phyloP scores from a whole-genome alignment of 73 alveolate species.

The Tetrahymena malaccensis region DNA sequence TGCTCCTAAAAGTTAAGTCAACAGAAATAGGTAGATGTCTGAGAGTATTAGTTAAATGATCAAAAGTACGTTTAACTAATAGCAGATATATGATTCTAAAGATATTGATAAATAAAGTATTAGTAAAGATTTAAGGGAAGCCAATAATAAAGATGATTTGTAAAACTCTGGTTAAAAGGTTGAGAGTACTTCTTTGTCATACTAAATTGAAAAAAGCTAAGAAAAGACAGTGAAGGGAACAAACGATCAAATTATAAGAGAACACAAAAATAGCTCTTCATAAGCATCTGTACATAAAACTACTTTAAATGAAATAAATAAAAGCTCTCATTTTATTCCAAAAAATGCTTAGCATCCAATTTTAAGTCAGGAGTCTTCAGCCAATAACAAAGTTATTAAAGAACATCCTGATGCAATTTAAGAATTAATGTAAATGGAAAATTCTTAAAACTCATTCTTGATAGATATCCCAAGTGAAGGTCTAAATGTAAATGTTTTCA shows the following conservation, averaged over 20 bases:
- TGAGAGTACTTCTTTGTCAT: neutral
- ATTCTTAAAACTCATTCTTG: neutral
- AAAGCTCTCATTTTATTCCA: neutral
- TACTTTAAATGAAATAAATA: neutral
- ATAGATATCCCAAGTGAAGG: neutral
- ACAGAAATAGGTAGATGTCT: neutral
- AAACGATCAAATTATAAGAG: neutral
- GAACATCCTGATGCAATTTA: neutral
- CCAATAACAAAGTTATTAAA: neutral
- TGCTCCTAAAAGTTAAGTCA: neutral
- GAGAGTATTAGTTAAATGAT: neutral
- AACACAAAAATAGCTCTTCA: neutral
- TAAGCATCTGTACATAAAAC: neutral
- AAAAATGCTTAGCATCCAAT: neutral
- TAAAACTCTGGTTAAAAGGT: neutral
- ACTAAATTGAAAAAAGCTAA: neutral
- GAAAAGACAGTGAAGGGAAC: neutral
- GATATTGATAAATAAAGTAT: neutral
- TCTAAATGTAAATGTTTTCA: neutral
- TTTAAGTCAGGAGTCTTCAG: neutral
- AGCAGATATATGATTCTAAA: neutral
- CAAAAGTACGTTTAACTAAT: neutral
- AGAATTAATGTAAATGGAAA: neutral
- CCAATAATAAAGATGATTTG: neutral
- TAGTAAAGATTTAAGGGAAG: neutral